Evolutionary conservation across 257 asterid species (phyloP).

Genomic region (Nicotiana tabacum): DNA sequence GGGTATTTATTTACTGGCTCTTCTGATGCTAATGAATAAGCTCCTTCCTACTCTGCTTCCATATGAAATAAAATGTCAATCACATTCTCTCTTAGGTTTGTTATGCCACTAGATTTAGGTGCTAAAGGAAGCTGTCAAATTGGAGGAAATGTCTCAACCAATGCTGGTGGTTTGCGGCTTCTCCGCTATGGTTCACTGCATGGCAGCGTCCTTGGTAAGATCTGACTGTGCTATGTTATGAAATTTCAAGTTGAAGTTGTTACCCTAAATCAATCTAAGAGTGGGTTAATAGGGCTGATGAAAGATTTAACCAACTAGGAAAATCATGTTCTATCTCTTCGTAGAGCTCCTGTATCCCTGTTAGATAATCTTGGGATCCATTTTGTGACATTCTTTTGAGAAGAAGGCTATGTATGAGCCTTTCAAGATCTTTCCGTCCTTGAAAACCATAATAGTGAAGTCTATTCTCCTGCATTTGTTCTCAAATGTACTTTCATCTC

Average conservation of each 20-base stretch:
- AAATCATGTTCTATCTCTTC: background rate
- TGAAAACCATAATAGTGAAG: background rate
- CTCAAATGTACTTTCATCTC: background rate
- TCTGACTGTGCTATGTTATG: background rate
- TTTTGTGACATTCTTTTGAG: background rate
- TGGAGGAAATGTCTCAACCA: slow-evolving; percentile 95
- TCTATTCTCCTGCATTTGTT: slow-evolving; percentile 1
- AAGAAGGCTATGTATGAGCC: background rate
- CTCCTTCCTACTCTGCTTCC: background rate
- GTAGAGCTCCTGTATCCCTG: background rate
- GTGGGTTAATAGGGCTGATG: background rate
- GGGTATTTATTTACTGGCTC: background rate
- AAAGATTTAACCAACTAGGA: background rate
- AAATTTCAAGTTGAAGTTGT: background rate
- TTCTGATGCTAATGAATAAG: background rate
- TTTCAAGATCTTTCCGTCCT: slow-evolving; percentile 5
- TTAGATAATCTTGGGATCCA: background rate
- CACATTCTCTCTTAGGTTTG: slow-evolving; percentile 41
- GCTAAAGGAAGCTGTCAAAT: slow-evolving; percentile 99
- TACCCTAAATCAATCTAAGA: background rate
- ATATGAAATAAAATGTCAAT: slow-evolving; percentile 3
- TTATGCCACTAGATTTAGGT: slow-evolving; percentile 98
- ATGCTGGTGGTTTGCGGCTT: slow-evolving; percentile 99
- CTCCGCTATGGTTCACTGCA: slow-evolving; percentile 94
- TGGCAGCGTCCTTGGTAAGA: slow-evolving; percentile 91